These are phyloP conservation scores for Penicillium daleae DNA, from an alignment of 495 filamentous ascomycete species.

Conservation along the genomic window DNA sequence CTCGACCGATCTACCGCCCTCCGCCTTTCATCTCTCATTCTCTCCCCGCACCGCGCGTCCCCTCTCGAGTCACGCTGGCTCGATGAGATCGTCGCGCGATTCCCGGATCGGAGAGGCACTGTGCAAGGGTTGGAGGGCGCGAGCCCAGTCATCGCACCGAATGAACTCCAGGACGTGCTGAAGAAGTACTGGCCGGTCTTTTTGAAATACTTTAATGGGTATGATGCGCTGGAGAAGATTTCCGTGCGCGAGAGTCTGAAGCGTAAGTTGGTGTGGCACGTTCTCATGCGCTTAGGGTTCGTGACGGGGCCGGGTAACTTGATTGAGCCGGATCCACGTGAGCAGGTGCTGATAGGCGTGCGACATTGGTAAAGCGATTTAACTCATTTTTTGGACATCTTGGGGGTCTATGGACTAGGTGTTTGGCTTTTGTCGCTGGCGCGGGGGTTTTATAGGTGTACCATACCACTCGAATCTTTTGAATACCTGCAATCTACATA, in stretches of 20 bases:
- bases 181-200: constrained; percentile 56
- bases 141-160: constrained; percentile 31
- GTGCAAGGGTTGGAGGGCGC: constrained; percentile 1
- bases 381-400: too few species aligned
- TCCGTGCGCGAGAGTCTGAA: constrained; percentile 79
- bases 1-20: constrained; percentile 45
- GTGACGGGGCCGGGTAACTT: constrained; percentile 36
- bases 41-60: constrained; percentile 58
- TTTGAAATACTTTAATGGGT: constrained; percentile 85
- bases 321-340: constrained; percentile 38
- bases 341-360: constrained; percentile 48
- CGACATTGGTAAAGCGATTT: constrained; percentile 44
- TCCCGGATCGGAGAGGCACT: constrained; percentile 44
- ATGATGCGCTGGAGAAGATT: constrained; percentile 85
- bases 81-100: constrained; percentile 66
- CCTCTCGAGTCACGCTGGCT: constrained; percentile 72
- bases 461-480: neutral
- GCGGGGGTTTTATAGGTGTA: neutral
- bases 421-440: neutral
- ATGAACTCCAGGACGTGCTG: constrained; percentile 56
- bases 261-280: constrained; percentile 75
- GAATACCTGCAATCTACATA: neutral
- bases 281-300: constrained; percentile 51
- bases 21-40: constrained; percentile 50
- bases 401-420: neutral